Percentiles rank a stretch among this genome's conserved stretches.
These are phyloP conservation scores for Tetrahymena borealis DNA, from an alignment of 73 alveolate genomes.

Conservation along the genomic window DNA sequence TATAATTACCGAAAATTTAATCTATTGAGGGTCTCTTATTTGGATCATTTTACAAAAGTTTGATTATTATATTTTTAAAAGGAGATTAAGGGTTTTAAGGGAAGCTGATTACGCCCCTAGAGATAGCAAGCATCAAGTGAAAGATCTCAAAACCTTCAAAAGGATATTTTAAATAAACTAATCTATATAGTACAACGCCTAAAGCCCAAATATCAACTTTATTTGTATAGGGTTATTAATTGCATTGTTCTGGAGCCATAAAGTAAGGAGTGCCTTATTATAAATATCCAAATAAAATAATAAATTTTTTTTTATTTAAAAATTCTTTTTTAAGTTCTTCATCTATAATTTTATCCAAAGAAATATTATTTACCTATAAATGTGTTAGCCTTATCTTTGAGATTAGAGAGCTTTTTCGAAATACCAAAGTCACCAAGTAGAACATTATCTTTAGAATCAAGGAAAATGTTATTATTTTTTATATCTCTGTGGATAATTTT, in stretches of 20 bases:
- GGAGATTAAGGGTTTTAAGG: not conserved
- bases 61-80: not conserved
- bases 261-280: not conserved
- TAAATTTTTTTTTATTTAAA: not conserved
- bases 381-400: not conserved
- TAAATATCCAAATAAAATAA: not conserved
- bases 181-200: not conserved
- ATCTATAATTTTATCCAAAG: too few relatives aligned
- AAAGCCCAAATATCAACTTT: conserved; percentile 11
- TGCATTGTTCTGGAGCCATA: conserved; percentile 1
- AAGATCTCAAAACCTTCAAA: not conserved
- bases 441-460: not conserved
- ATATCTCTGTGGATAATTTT: not conserved
- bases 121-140: not conserved
- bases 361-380: not conserved
- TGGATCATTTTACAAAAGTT: not conserved
- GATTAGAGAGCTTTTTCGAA: not conserved
- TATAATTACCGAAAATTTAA: not conserved
- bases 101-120: not conserved
- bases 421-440: not conserved
- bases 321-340: too few relatives aligned
- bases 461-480: not conserved
- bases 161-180: not conserved
- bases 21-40: not conserved
- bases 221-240: not conserved